Conservation (phyloP, 2,329 filamentous ascomycete genomes). For the Penicillium concentricum region DNA sequence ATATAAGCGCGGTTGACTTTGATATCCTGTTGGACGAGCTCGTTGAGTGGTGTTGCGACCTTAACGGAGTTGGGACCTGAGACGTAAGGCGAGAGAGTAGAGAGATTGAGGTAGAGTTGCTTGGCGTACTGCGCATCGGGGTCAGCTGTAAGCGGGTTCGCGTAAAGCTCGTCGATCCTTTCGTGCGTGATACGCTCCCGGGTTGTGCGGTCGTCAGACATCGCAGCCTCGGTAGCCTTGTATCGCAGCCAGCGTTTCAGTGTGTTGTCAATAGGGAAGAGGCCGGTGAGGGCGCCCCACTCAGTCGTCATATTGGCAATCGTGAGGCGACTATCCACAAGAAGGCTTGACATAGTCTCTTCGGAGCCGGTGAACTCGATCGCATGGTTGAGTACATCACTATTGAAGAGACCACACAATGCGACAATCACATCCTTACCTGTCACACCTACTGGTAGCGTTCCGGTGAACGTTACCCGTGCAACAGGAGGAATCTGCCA, state of each 20-base stretch:
- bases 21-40: constrained; percentile 64
- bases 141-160: constrained; percentile 68
- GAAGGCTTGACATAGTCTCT: constrained; percentile 70
- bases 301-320: constrained; percentile 76
- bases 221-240: constrained; percentile 71
- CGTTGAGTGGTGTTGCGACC: constrained; percentile 71
- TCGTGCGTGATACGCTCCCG: constrained; percentile 61
- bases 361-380: constrained; percentile 84
- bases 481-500: constrained; percentile 85
- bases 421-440: constrained; percentile 95
- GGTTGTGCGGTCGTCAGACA: constrained; percentile 35
- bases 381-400: constrained; percentile 86
- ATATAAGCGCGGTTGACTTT: constrained; percentile 80
- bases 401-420: constrained; percentile 79
- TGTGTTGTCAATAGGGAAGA: constrained; percentile 77
- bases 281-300: constrained; percentile 70
- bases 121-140: constrained; percentile 80
- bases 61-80: constrained; percentile 88
- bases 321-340: constrained; percentile 70
- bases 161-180: constrained; percentile 69
- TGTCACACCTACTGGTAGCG: constrained; percentile 74
- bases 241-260: constrained; percentile 71
- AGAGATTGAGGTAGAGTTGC: constrained; percentile 75
- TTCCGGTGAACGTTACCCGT: constrained; percentile 73
- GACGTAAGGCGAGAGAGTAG: constrained; percentile 78